These are phyloP conservation scores for Scenedesmus sp. DNA, from an alignment of 163 green algal species.

Conservation along the genomic window DNA sequence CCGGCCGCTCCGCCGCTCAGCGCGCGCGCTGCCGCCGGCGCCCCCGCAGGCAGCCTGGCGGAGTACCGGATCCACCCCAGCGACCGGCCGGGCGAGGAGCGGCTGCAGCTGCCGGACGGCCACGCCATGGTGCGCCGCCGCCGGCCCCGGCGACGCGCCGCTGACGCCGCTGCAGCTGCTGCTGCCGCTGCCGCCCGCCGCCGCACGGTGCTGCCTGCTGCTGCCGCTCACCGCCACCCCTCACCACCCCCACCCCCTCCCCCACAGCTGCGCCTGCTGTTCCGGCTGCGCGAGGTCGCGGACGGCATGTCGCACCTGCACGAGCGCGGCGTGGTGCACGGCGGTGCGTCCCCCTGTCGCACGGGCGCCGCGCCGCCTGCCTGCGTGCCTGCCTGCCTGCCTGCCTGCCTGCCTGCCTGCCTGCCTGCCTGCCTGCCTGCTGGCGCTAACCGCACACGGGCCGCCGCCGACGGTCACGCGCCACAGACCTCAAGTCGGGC, in stretches of 20 bases:
- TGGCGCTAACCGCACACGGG: no score
- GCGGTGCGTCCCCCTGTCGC: no score
- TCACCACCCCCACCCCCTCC: no score
- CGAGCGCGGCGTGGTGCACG: conserved; percentile 17
- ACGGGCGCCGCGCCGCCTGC: no score
- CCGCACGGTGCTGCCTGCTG: neutral
- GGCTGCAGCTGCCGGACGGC: conserved; percentile 7
- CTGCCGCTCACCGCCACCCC: no score
- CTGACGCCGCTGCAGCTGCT: neutral
- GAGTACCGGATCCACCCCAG: neutral
- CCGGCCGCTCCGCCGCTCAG: no score
- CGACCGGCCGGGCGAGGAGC: neutral
- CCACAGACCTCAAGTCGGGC: conserved; percentile 21
- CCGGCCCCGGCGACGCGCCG: neutral
- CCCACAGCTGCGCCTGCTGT: conserved; percentile 32
- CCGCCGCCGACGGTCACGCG: no score
- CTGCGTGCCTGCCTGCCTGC: no score
- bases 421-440: no score
- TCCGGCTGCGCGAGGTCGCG: conserved; percentile 41
- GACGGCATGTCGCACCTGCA: conserved; percentile 36
- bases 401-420: no score
- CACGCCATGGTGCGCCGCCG: conserved; percentile 8
- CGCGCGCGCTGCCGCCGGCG: no score
- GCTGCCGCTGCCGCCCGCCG: conserved; percentile 10
- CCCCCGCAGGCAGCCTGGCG: conserved; percentile 22